Conservation (phyloP, 192 early-diverging fungal species). For the Coemansia sp. region DNA sequence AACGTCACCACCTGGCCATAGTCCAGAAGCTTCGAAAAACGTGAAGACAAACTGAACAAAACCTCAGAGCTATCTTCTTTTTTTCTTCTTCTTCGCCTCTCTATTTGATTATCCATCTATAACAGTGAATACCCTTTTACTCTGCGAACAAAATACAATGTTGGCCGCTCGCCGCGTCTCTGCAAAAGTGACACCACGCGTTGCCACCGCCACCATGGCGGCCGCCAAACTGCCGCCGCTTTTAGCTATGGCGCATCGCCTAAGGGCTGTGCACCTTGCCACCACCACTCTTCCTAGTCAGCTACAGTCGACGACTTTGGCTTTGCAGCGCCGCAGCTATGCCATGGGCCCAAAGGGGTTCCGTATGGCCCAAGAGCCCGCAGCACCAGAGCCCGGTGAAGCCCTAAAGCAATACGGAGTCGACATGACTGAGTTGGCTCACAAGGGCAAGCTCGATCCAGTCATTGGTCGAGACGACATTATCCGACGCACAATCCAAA, state of each 20-base stretch:
- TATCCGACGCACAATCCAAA: slow-evolving; percentile 77
- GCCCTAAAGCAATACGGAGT: slow-evolving; percentile 66
- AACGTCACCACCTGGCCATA: too few relatives aligned
- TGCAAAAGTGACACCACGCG: not conserved
- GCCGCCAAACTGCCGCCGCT: not conserved
- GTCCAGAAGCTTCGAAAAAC: not conserved
- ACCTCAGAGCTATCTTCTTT: too few relatives aligned
- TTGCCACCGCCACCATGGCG: not conserved
- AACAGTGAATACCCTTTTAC: not conserved
- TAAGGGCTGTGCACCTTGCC: not conserved
- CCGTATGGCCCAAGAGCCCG: slow-evolving; percentile 51
- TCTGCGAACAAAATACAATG: not conserved
- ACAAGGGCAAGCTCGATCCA: slow-evolving; percentile 80
- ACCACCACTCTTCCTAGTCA: not conserved
- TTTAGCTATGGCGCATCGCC: not conserved
- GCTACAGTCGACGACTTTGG: not conserved
- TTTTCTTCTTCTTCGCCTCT: not conserved
- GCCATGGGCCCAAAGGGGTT: slow-evolving; percentile 55
- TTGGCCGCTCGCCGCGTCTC: slow-evolving; percentile 4
- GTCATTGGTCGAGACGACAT: slow-evolving; percentile 80
- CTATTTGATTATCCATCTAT: not conserved
- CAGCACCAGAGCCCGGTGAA: slow-evolving; percentile 46
- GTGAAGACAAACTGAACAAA: too few relatives aligned
- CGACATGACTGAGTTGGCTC: slow-evolving; percentile 73
- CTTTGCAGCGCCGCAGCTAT: slow-evolving; percentile 22